Base-by-base conservation (phyloP, 352 stramenopile genomes). In the Globisporangium cederbergense region DNA sequence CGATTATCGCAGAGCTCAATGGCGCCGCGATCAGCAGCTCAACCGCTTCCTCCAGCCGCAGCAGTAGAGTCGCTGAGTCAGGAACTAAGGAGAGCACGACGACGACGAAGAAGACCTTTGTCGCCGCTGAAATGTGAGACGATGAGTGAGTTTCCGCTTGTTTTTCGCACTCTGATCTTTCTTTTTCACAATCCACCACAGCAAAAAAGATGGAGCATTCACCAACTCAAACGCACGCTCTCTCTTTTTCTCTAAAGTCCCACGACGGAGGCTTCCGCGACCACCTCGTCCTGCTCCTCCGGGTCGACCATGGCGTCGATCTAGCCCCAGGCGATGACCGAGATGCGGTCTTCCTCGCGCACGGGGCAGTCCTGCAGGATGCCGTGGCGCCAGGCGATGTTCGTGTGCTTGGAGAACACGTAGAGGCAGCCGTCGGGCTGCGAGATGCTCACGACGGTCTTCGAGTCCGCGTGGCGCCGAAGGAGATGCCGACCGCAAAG, bases 401-500 rank as follows among this genome's bases (percentile, higher is more conserved):
- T 98, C 43, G 91, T 96, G 78, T 98, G 92, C n/a, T 88, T 80
- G n/a, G 89, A 75, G 70, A 98, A 98, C 22, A 84, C 88, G 76
- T 98, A 98, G 10, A 97, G 79, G 57, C 89, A 96, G 73, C 93
- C 92, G 61, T 98, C 96, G 8, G 86, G 83, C 77, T 98, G 95
- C 52, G 95, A 92, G 66, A 98, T 83, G 73, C 97, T 98, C 58
- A 98, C 66, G 28, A 93, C 89, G 2, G 82, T 89, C 57, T 89
- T 88, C 22, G 78, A 91, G 46, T 77, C 64, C 10, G 88, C 90
- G 87, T 96, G 2, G 81, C 86, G 30, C 95, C 95, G 71, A 98
- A 98, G 46, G 81, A 96, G n/a, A 97, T 89, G 43, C 87, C 93
- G n/a, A 98, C 86, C 28, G 95, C 98, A 62, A 98, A 98, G 68